These are phyloP conservation scores for Cucurbitaria berberidis DNA, from an alignment of 2,329 filamentous ascomycete species.

Conservation along the genomic window DNA sequence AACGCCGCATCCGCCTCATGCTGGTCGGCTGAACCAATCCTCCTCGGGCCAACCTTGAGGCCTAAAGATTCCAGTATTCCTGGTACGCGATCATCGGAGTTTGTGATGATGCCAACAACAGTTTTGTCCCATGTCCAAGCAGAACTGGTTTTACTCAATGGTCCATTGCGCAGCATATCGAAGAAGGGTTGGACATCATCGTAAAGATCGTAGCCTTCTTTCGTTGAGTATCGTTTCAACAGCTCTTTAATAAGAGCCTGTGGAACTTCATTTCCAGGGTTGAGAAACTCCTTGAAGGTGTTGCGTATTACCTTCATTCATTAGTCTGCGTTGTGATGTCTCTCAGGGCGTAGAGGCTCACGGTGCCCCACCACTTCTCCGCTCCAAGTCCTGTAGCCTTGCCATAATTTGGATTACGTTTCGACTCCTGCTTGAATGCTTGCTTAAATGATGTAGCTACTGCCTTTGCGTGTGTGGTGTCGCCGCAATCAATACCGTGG, in stretches of 20 bases:
- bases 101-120: slow-evolving; percentile 65
- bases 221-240: slow-evolving; percentile 60
- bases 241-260: slow-evolving; percentile 56
- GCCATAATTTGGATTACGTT: slow-evolving; percentile 65
- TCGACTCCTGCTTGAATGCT: slow-evolving; percentile 58
- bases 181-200: slow-evolving; percentile 57
- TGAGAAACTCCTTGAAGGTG: slow-evolving; percentile 49
- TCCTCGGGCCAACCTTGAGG: slow-evolving; percentile 51
- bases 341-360: slow-evolving; percentile 39
- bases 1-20: slow-evolving; percentile 28
- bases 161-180: slow-evolving; percentile 43
- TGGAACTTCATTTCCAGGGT: slow-evolving; percentile 48
- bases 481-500: slow-evolving; percentile 56
- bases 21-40: slow-evolving; percentile 16
- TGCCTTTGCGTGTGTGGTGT: slow-evolving; percentile 29
- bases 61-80: slow-evolving; percentile 61
- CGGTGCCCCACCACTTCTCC: slow-evolving; percentile 66
- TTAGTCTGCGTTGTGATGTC: slow-evolving; percentile 4
- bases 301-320: slow-evolving; percentile 58
- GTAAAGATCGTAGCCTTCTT: slow-evolving; percentile 60
- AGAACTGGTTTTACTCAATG: not conserved
- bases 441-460: slow-evolving; percentile 42
- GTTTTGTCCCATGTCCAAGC: slow-evolving; percentile 49
- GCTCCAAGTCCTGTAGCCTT: slow-evolving; percentile 59
- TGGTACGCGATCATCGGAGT: slow-evolving; percentile 67